Evolutionary conservation across 768 basidiomycete species (phyloP), one percentile per base, ranked within the genome.

Genomic region (Boletus rubescentipes): DNA sequence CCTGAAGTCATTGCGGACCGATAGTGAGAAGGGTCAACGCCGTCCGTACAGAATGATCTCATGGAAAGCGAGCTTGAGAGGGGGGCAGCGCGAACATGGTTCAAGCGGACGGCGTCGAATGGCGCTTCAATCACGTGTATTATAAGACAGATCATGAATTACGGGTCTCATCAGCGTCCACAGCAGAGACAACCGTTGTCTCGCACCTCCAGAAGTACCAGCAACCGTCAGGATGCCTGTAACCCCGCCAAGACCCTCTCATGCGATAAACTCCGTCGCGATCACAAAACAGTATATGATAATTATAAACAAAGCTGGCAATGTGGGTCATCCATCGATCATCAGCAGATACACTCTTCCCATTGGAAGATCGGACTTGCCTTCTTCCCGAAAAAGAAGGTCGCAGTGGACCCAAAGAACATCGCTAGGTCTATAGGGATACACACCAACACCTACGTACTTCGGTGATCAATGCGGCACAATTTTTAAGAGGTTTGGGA

Each of bases 201-300:
- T 70, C 68, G 36, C 66, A 59, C 39, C 50, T 1, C 68, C 71
- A 0, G 63, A 58, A 18, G 67, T 64, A 14, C 64, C 68, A 9
- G 58, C 63, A 26, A 70, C 71, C 42, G 68, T 63, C 32, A 72
- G 34, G 30, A 68, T 59, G 1, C 69, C 69, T 16, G 62, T 69
- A 5, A 68, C 64, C 12, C 71, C 71, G 3, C 72, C 75, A 7
- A 73, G 60, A 37, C 4, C 26, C 26, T 75, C 75, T 11, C 75
- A 75, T 9, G 73, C 73, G 30, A 76, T 67, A 55, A 73, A 68
- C 30, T 73, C 75, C 12, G 75, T 70, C 23, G 74, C 72, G n/a
- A 75, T 39, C 14, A 73, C 67, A 45, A 70, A 76, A 20, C 67
- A 70, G 53, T 26, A 72, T 63, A 40, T 57, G 49, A 16, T 60